These are phyloP conservation scores for Sergeia podlipaevii DNA, from an alignment of 208 protist genomes.

Conservation along the genomic window DNA sequence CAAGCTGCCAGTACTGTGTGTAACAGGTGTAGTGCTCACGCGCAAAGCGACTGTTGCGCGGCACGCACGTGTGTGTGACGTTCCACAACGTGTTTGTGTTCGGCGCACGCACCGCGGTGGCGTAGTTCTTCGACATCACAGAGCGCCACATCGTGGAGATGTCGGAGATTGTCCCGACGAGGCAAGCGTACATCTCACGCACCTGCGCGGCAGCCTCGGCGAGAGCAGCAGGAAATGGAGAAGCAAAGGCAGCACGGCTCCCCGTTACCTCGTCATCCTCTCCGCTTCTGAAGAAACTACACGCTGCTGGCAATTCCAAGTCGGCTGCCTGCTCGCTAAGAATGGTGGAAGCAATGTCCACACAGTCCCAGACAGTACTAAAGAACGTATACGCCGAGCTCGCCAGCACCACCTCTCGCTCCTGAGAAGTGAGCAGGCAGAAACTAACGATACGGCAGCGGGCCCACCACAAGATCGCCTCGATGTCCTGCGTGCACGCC, in stretches of 20 bases:
- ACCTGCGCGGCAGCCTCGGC: conserved; percentile 2
- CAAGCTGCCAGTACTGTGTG: conserved; percentile 72
- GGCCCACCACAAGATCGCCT: conserved; percentile 71
- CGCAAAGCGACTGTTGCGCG: conserved; percentile 50
- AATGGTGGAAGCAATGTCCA: conserved; percentile 29
- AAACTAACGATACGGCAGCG: conserved; percentile 69
- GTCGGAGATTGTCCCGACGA: conserved; percentile 74
- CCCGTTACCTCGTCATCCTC: conserved; percentile 4
- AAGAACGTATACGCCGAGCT: conserved; percentile 49
- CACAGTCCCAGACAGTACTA: conserved; percentile 45
- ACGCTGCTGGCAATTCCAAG: too few species aligned
- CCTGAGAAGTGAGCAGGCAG: conserved; percentile 22
- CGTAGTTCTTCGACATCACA: conserved; percentile 3
- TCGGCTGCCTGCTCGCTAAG: conserved; percentile 19
- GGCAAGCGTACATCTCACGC: conserved; percentile 26
- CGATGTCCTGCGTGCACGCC: conserved; percentile 20
- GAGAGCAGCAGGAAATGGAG: not conserved
- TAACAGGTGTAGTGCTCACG: conserved; percentile 46
- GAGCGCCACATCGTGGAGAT: conserved; percentile 46
- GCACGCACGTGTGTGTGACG: conserved; percentile 41
- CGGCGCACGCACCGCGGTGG: conserved; percentile 10
- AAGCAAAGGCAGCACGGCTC: conserved; percentile 9
- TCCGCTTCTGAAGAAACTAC: conserved; percentile 13
- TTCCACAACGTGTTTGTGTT: conserved; percentile 29
- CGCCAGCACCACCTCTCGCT: conserved; percentile 38